phyloP scores from a whole-genome alignment of 371 early-diverging fungal species.

The Rhizopus microsporus region DNA sequence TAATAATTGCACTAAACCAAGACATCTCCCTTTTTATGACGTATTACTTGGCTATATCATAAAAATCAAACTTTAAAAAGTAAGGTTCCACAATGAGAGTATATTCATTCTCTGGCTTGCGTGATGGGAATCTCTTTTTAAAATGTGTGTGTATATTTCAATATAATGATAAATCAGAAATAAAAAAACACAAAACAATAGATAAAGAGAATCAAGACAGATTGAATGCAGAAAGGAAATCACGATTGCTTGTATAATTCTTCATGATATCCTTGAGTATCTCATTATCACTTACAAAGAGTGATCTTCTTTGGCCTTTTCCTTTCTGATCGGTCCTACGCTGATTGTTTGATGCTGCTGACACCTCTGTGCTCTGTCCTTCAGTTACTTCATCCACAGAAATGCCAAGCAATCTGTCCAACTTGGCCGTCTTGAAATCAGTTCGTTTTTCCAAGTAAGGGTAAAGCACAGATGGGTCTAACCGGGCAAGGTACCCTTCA shows the following conservation, averaged over 20 bases:
- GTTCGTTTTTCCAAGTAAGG: constrained; percentile 86
- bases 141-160: too few relatives aligned
- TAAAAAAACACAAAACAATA: background rate
- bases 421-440: constrained; percentile 78
- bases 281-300: constrained; percentile 51
- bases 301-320: constrained; percentile 40
- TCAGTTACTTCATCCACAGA: constrained; percentile 31
- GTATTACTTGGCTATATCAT: too few relatives aligned
- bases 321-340: constrained; percentile 6
- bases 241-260: constrained; percentile 35
- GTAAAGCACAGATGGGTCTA: constrained; percentile 75
- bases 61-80: too few relatives aligned
- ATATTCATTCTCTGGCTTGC: too few relatives aligned
- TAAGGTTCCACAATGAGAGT: too few relatives aligned
- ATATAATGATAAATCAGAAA: too few relatives aligned
- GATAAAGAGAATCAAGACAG: constrained; percentile 12
- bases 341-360: constrained; percentile 3
- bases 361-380: background rate
- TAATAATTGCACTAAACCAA: too few relatives aligned
- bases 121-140: too few relatives aligned
- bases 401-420: constrained; percentile 61
- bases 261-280: constrained; percentile 51
- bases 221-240: constrained; percentile 46
- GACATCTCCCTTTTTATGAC: too few relatives aligned
- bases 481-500: constrained; percentile 78